These are phyloP conservation scores for Neurospora sp. DNA, from an alignment of 2,329 filamentous ascomycete genomes.

Conservation along the genomic window DNA sequence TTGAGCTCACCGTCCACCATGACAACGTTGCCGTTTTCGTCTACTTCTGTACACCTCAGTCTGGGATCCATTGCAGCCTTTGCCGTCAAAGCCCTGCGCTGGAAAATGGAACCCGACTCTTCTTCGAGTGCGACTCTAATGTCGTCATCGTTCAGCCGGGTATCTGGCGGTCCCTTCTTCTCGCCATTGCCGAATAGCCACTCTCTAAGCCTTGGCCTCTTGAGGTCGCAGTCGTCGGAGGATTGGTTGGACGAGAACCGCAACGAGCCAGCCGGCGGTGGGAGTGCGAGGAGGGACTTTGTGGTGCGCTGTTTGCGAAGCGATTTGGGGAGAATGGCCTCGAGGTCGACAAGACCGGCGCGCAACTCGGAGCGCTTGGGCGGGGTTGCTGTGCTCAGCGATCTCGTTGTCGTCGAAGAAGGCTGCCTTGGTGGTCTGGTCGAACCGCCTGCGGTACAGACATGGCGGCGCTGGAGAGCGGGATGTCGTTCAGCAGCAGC, in stretches of 20 bases:
- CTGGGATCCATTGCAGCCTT: conserved; percentile 79
- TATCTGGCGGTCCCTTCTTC: conserved; percentile 20
- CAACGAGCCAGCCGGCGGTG: conserved; percentile 7
- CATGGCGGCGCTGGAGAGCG: conserved; percentile 9
- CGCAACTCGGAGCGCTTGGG: conserved; percentile 10
- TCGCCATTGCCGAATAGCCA: conserved; percentile 35
- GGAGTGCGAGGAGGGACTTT: background rate
- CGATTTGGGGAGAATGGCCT: conserved; percentile 19
- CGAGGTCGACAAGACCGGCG: conserved; percentile 15
- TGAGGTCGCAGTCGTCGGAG: conserved; percentile 4
- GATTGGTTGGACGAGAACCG: conserved; percentile 18
- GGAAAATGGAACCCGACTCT: conserved; percentile 45
- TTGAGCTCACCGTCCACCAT: conserved; percentile 85
- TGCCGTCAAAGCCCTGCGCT: conserved; percentile 58
- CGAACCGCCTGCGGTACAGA: conserved; percentile 4
- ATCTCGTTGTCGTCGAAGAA: conserved; percentile 8
- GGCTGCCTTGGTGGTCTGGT: conserved; percentile 11
- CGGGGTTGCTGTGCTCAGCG: conserved; percentile 5
- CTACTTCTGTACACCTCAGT: conserved; percentile 88
- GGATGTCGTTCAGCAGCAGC: conserved; percentile 2
- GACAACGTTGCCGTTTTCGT: conserved; percentile 84
- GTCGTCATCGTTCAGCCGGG: conserved; percentile 14
- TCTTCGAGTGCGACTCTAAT: conserved; percentile 39
- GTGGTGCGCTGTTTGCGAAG: conserved; percentile 15
- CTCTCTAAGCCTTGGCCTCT: conserved; percentile 35